Base-by-base conservation (phyloP, 2,329 filamentous ascomycete species). In the Colletotrichum sp. region DNA sequence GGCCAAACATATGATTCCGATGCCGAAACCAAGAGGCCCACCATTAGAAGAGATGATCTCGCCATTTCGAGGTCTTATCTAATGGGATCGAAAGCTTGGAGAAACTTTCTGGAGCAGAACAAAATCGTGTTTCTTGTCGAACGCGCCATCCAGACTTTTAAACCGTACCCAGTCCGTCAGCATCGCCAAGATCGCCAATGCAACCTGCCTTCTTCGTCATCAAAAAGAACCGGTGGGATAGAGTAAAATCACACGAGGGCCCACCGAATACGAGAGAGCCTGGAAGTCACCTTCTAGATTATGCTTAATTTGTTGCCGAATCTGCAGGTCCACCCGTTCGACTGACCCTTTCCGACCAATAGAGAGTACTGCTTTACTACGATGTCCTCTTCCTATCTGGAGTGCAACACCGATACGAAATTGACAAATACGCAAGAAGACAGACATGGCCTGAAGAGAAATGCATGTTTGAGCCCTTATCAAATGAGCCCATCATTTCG, bases 1-100 rank as follows among this genome's bases (percentile, higher is more conserved):
- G 78, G 78, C 78, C 78, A 79, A 52, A 79, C 73, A 39, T 79
- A 76, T 5, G 63, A 59, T 2, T 30, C 55, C 6, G 24, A 8
- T 26, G 24, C 55, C 12, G 21, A 30, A 59, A 16, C 55, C 55
- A 59, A 26, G 24, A 59, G 26, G 55, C 24, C 55, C 55, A 30
- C 8, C n/a, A 52, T 21, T 21, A 52, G 24, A 59, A 30, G 26
- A 59, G 15, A 59, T 13, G n/a, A 52, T 52, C n/a, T 52, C n/a
- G 44, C 12, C 44, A 52, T 52, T 7, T 52, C n/a, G n/a, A 52
- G n/a, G n/a, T 52, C n/a, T 52, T 12, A 7, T 52, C 6, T 52
- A 21, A 52, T 36, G 15, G 34, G 6, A 36, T 52, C n/a, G n/a
- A 52, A 21, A 24, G 44, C 44, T 52, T 21, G n/a, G 10, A 52